A percentile compares a stretch with the other conserved stretches of the same genome.
phyloP scores from a whole-genome alignment of 2,329 filamentous ascomycete genomes.

The Malbranchea zuffiana region DNA sequence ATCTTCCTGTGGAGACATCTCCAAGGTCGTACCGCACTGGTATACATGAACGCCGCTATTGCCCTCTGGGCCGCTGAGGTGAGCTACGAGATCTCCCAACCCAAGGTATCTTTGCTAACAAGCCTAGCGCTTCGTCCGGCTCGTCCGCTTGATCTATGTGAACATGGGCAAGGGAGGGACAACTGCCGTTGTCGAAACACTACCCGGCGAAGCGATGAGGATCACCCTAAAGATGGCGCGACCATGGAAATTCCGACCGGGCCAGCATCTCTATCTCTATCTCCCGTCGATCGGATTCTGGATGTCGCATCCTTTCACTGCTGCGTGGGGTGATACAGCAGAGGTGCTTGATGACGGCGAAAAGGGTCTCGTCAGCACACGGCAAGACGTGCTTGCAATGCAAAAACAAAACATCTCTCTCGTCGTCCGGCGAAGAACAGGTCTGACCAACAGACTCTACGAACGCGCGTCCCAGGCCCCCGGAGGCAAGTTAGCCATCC shows the following conservation, averaged over 20 bases:
- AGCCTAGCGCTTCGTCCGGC: constrained; percentile 45
- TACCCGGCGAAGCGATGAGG: constrained; percentile 59
- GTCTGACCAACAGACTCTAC: constrained; percentile 75
- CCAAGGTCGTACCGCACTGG: constrained; percentile 52
- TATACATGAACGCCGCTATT: constrained; percentile 64
- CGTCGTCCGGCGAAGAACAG: constrained; percentile 75
- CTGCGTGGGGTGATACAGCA: constrained; percentile 59
- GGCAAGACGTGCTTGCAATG: constrained; percentile 41
- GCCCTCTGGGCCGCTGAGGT: constrained; percentile 65
- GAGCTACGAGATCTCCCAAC: constrained; percentile 9
- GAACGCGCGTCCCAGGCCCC: constrained; percentile 50
- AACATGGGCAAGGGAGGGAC: constrained; percentile 52
- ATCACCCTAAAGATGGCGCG: constrained; percentile 61
- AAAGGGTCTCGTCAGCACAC: constrained; percentile 35
- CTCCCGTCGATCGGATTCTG: constrained; percentile 55
- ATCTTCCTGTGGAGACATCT: constrained; percentile 70
- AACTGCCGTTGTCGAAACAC: constrained; percentile 53
- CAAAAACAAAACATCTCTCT: constrained; percentile 59
- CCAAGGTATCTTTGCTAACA: constrained; percentile 8
- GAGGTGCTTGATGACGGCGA: constrained; percentile 33
- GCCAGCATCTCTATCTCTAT: constrained; percentile 64
- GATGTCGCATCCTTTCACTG: constrained; percentile 69
- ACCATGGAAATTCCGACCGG: constrained; percentile 54
- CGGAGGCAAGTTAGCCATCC: constrained; percentile 48
- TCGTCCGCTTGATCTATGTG: constrained; percentile 52